phyloP scores from a whole-genome alignment of 805 yeast species.

The Candida hungchunana region DNA sequence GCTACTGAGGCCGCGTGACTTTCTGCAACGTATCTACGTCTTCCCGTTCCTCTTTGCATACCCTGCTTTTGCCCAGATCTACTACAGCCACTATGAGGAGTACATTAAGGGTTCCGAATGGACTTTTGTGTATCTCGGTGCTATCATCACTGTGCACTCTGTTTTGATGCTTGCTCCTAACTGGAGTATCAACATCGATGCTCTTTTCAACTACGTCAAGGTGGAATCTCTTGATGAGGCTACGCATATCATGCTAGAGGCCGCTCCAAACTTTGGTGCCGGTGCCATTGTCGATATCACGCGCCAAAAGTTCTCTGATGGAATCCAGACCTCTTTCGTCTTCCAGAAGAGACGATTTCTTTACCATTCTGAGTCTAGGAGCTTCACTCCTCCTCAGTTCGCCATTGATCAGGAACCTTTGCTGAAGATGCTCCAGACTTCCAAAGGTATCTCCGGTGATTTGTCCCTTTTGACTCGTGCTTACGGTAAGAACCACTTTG shows the following conservation, averaged over 20 bases:
- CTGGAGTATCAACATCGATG: slow-evolving; percentile 76
- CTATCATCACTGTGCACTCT: slow-evolving; percentile 67
- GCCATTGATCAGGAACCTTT: slow-evolving; percentile 52
- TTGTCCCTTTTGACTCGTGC: slow-evolving; percentile 45
- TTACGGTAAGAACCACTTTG: slow-evolving; percentile 85
- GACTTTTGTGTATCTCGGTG: slow-evolving; percentile 85
- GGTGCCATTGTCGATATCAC: slow-evolving; percentile 70
- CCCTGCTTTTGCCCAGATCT: slow-evolving; percentile 67
- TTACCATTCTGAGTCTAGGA: slow-evolving; percentile 46
- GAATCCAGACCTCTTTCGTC: slow-evolving; percentile 62
- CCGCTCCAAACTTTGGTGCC: slow-evolving; percentile 82
- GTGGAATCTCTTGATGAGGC: slow-evolving; percentile 60
- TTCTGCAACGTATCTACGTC: slow-evolving; percentile 65
- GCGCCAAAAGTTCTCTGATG: slow-evolving; percentile 52
- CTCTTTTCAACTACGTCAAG: slow-evolving; percentile 60
- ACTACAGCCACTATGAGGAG: slow-evolving; percentile 63
- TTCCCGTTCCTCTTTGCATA: slow-evolving; percentile 79
- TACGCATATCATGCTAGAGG: slow-evolving; percentile 65
- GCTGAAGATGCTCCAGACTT: slow-evolving; percentile 50
- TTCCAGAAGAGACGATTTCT: slow-evolving; percentile 92
- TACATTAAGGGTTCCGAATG: slow-evolving; percentile 90
- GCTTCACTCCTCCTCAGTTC: slow-evolving; percentile 81
- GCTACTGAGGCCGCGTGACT: slow-evolving; percentile 65
- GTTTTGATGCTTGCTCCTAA: slow-evolving; percentile 87
- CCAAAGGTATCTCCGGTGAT: slow-evolving; percentile 54